Evolutionary conservation across 2,329 filamentous ascomycete genomes (phyloP).

Genomic region (Fusarium sp.): DNA sequence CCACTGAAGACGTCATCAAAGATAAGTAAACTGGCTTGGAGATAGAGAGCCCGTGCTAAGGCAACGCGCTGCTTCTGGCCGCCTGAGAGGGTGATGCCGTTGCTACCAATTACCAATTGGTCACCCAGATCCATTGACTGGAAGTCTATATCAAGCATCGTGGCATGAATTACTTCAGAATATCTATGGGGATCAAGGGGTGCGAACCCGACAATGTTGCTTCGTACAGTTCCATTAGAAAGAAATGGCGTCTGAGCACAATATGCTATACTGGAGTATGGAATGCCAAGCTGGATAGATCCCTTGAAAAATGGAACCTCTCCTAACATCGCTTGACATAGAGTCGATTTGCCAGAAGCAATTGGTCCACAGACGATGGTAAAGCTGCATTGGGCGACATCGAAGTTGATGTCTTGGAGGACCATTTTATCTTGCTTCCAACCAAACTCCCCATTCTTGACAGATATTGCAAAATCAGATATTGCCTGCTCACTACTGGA

Average conservation of each 20-base stretch:
- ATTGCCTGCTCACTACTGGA: too few species aligned
- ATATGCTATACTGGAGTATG: not conserved
- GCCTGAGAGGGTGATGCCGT: constrained; percentile 42
- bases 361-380: not conserved
- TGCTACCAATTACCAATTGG: constrained; percentile 41
- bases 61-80: not conserved
- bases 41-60: not conserved
- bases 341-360: not conserved
- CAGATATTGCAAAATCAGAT: too few species aligned
- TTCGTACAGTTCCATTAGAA: not conserved
- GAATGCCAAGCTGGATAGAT: too few species aligned
- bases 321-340: not conserved
- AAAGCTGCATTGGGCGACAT: not conserved
- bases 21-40: constrained; percentile 38
- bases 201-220: not conserved
- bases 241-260: constrained; percentile 6
- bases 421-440: not conserved
- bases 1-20: constrained; percentile 51
- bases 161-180: constrained; percentile 7
- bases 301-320: not conserved
- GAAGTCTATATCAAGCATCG: constrained; percentile 4
- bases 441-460: not conserved
- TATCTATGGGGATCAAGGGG: constrained; percentile 13
- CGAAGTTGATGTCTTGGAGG: not conserved
- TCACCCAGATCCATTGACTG: not conserved